A percentile compares a stretch with the other conserved stretches of the same genome.
Conservation (phyloP, 108 stramenopile genomes). For the Mediolabrus comicus region DNA sequence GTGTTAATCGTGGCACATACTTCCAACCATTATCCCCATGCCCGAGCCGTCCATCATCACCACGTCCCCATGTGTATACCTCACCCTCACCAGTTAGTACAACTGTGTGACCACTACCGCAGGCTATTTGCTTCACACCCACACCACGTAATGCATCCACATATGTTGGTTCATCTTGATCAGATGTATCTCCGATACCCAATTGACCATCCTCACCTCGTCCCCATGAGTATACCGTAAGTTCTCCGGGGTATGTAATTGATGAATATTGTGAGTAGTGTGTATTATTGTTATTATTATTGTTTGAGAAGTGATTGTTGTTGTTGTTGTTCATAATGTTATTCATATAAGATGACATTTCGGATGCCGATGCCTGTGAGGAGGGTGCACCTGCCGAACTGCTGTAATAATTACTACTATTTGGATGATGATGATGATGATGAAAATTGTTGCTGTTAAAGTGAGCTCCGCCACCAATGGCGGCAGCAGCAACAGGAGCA, state of each 20-base stretch:
- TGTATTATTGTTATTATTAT: background rate
- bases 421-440: background rate
- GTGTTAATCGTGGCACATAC: constrained; percentile 88
- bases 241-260: constrained; percentile 36
- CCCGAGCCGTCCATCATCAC: constrained; percentile 90
- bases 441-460: background rate
- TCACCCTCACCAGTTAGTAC: constrained; percentile 92
- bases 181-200: constrained; percentile 65
- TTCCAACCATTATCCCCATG: constrained; percentile 97
- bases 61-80: constrained; percentile 89
- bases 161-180: constrained; percentile 88
- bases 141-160: constrained; percentile 90
- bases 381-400: constrained; percentile 12
- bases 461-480: no score
- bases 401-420: background rate
- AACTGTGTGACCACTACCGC: constrained; percentile 93
- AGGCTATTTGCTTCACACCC: constrained; percentile 90
- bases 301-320: background rate
- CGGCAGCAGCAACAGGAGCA: no score
- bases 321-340: background rate
- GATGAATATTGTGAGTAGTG: background rate
- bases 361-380: constrained; percentile 1
- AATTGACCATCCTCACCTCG: constrained; percentile 91
- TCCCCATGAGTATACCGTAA: constrained; percentile 87
- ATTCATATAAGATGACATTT: background rate